A percentile compares a stretch with the other conserved stretches of the same genome.
Evolutionary conservation across 805 yeast genomes (phyloP).

Genomic region (Suhomyces emberorum): DNA sequence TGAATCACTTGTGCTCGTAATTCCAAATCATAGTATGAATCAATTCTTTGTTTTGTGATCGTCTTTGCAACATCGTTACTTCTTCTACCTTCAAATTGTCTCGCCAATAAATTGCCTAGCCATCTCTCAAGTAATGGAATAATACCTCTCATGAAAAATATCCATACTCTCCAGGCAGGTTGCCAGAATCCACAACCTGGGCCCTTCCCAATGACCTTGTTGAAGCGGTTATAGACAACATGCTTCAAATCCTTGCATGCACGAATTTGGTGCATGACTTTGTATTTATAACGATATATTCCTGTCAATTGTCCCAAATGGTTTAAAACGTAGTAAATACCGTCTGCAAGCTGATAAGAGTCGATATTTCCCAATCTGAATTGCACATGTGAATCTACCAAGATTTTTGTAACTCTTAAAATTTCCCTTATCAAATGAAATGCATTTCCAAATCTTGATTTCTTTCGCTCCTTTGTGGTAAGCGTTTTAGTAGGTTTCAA

Average conservation of each 20-base stretch:
- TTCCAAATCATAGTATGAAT: constrained; percentile 91
- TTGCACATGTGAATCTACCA: constrained; percentile 94
- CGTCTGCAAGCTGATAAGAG: constrained; percentile 93
- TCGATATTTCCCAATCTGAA: constrained; percentile 86
- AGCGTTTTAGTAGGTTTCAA: constrained; percentile 93
- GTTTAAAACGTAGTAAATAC: constrained; percentile 81
- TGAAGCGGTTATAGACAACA: constrained; percentile 81
- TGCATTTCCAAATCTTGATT: constrained; percentile 94
- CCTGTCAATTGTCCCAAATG: constrained; percentile 97
- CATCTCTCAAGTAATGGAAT: constrained; percentile 91
- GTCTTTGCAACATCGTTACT: constrained; percentile 91
- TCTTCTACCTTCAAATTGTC: constrained; percentile 95
- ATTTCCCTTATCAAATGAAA: constrained; percentile 92
- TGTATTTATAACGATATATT: constrained; percentile 92
- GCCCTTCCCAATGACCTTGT: constrained; percentile 87
- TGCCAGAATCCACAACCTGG: constrained; percentile 99
- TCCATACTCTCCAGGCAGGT: constrained; percentile 98
- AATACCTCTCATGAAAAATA: constrained; percentile 84
- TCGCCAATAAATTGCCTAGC: constrained; percentile 84
- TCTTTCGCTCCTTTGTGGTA: constrained; percentile 93
- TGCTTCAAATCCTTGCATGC: constrained; percentile 95
- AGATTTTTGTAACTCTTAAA: constrained; percentile 71
- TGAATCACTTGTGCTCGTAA: constrained; percentile 91
- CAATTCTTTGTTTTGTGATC: constrained; percentile 91
- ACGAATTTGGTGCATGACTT: constrained; percentile 96